phyloP scores from a whole-genome alignment of 805 yeast genomes.

The Saccharomycopsis sp. region DNA sequence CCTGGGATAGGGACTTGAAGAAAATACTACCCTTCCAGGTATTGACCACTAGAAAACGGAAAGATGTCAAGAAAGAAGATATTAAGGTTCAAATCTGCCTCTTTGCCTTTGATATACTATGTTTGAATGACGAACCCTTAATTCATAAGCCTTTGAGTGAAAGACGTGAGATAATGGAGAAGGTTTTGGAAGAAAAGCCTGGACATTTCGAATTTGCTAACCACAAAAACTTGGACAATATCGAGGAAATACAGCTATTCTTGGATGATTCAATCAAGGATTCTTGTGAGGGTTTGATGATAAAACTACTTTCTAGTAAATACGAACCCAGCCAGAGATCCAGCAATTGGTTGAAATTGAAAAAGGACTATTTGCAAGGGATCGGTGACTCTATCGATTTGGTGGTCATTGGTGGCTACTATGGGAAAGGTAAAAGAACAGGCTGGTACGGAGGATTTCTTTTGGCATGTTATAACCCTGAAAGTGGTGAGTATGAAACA shows the following conservation, averaged over 20 bases:
- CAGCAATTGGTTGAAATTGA: constrained; percentile 90
- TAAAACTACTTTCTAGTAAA: constrained; percentile 72
- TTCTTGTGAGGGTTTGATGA: constrained; percentile 95
- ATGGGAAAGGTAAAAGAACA: constrained; percentile 91
- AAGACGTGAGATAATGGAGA: constrained; percentile 55
- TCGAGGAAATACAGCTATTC: constrained; percentile 72
- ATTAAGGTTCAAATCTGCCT: constrained; percentile 88
- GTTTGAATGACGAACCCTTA: constrained; percentile 64
- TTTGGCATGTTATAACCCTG: constrained; percentile 83
- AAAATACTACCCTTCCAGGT: constrained; percentile 92
- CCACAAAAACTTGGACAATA: constrained; percentile 57
- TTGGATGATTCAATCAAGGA: constrained; percentile 85
- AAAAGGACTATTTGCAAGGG: constrained; percentile 91
- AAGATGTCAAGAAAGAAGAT: constrained; percentile 81
- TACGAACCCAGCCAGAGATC: constrained; percentile 96
- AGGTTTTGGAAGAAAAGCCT: constrained; percentile 50
- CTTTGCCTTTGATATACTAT: constrained; percentile 84
- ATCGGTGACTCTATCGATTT: constrained; percentile 93
- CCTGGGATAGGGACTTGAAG: constrained; percentile 77
- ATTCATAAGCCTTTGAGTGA: constrained; percentile 61
- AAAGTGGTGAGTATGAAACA: constrained; percentile 88
- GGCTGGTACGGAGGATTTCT: constrained; percentile 93
- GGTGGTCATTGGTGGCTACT: constrained; percentile 90
- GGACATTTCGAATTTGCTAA: constrained; percentile 85
- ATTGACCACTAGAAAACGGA: constrained; percentile 86